Conservation (phyloP, 257 asterid species). For the Rubia yunnanensis region DNA sequence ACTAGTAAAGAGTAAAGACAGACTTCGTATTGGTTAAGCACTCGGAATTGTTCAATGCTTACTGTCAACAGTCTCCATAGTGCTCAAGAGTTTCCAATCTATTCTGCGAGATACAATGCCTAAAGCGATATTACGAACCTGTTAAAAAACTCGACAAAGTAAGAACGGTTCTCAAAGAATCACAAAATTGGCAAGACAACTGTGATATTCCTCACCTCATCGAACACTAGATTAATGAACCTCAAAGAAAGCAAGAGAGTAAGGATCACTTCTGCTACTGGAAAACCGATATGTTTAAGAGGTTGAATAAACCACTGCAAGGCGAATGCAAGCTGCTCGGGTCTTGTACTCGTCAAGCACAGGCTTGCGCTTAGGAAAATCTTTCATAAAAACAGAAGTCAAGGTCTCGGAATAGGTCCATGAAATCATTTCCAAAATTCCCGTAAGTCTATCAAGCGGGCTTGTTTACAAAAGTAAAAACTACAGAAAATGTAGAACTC, state of each 20-base stretch:
- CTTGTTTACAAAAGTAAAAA: background rate
- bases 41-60: slow-evolving; percentile 14
- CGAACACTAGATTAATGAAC: slow-evolving; percentile 86
- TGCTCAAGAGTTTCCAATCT: slow-evolving; percentile 75
- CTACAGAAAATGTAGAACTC: slow-evolving; percentile 19
- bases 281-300: slow-evolving; percentile 53
- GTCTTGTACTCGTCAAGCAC: slow-evolving; percentile 79
- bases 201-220: slow-evolving; percentile 52
- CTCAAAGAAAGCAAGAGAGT: slow-evolving; percentile 80
- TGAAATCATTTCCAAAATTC: background rate
- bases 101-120: slow-evolving; percentile 93
- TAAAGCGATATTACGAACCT: slow-evolving; percentile 92
- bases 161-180: background rate
- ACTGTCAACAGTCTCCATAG: slow-evolving; percentile 85
- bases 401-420: slow-evolving; percentile 14
- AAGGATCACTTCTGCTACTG: slow-evolving; percentile 88
- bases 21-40: background rate
- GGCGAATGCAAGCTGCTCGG: slow-evolving; percentile 95
- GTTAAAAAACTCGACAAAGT: slow-evolving; percentile 10
- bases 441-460: background rate
- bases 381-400: slow-evolving; percentile 32
- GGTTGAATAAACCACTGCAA: slow-evolving; percentile 87
- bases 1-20: background rate
- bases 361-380: slow-evolving; percentile 98
- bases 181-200: background rate